Evolutionary conservation across 352 stramenopile genomes (phyloP).

Genomic region (Lagenidium giganteum): DNA sequence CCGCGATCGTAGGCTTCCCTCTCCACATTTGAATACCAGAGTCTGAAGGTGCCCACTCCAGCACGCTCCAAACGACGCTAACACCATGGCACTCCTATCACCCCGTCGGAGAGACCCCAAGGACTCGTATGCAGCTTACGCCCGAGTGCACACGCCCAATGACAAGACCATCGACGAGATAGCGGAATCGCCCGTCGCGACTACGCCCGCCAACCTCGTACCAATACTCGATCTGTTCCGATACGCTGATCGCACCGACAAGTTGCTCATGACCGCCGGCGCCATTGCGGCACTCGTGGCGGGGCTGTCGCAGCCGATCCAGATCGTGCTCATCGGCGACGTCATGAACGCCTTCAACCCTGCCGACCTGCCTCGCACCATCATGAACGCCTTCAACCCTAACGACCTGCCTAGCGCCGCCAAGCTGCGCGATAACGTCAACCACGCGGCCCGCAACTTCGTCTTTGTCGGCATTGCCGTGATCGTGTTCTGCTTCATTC

Average conservation of each 20-base stretch:
- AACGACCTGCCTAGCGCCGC: conserved; percentile 10
- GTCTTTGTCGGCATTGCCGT: conserved; percentile 44
- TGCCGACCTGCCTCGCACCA: conserved; percentile 2
- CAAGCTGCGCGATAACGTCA: conserved; percentile 27
- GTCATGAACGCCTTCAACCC: conserved; percentile 73
- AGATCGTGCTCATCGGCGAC: conserved; percentile 71
- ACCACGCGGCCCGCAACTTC: conserved; percentile 46
- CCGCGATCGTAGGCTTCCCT: no score
- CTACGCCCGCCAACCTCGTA: conserved; percentile 29
- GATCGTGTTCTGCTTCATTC: conserved; percentile 39
- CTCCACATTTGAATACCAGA: no score
- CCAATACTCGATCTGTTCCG: conserved; percentile 39
- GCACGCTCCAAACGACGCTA: no score
- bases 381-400: conserved; percentile 65
- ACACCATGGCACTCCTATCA: no score
- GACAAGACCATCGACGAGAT: no score
- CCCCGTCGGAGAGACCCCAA: no score
- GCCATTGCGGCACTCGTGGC: conserved; percentile 30
- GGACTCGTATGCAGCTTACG: no score
- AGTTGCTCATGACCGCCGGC: conserved; percentile 49
- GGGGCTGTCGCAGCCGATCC: conserved; percentile 50
- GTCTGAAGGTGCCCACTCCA: no score
- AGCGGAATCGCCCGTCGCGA: no score
- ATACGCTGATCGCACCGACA: conserved; percentile 49
- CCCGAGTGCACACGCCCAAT: no score